phyloP scores from a whole-genome alignment of 2,329 filamentous ascomycete genomes.

The Zymoseptoria pseudotritici region DNA sequence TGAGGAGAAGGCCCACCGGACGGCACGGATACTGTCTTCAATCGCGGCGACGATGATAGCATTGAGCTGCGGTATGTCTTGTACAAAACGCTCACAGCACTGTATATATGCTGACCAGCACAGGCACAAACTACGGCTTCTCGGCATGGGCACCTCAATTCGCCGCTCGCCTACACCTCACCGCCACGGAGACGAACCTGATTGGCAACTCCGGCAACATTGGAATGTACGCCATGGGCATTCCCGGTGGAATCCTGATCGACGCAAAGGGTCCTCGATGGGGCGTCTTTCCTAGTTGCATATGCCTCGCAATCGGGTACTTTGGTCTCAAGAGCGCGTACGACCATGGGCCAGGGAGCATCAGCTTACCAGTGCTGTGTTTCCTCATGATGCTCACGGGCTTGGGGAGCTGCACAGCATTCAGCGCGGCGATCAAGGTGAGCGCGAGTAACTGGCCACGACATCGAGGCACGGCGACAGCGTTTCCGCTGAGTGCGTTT shows the following conservation, averaged over 20 bases:
- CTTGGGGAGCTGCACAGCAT: slow-evolving; percentile 84
- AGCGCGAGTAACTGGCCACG: slow-evolving; percentile 84
- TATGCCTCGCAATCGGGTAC: slow-evolving; percentile 71
- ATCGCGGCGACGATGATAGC: slow-evolving; percentile 77
- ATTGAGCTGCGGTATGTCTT: slow-evolving; percentile 77
- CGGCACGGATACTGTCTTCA: slow-evolving; percentile 71
- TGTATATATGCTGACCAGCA: slow-evolving; percentile 52
- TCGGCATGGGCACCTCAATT: slow-evolving; percentile 97
- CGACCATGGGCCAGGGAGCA: slow-evolving; percentile 54
- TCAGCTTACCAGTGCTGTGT: slow-evolving; percentile 56
- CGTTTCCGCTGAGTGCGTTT: slow-evolving; percentile 86
- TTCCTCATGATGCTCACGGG: slow-evolving; percentile 82
- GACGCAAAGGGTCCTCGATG: slow-evolving; percentile 74
- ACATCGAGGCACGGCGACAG: slow-evolving; percentile 86
- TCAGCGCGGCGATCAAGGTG: slow-evolving; percentile 76
- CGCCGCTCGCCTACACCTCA: slow-evolving; percentile 74
- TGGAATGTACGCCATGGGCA: slow-evolving; percentile 87
- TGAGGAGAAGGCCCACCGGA: slow-evolving; percentile 44
- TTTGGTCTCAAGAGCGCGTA: slow-evolving; percentile 78
- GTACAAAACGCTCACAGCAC: slow-evolving; percentile 46
- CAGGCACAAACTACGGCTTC: slow-evolving; percentile 80
- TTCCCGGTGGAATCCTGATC: slow-evolving; percentile 81
- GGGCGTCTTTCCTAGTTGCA: slow-evolving; percentile 65
- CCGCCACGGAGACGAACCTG: slow-evolving; percentile 86
- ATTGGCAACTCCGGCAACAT: slow-evolving; percentile 75